Conservation (phyloP, 176 grass and related monocot species). For the Musa itinerans region DNA sequence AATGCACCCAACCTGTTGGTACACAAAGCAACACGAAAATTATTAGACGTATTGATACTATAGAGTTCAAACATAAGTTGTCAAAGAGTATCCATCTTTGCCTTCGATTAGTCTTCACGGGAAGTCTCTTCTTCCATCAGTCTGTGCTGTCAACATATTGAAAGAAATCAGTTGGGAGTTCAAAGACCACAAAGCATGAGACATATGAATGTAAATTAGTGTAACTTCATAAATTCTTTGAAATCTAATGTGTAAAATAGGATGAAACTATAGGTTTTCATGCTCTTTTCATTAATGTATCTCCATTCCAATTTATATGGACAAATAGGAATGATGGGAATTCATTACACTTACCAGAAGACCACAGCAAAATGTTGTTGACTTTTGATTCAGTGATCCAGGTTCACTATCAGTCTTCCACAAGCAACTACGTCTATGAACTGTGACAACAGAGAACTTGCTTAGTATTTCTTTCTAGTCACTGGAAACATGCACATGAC, state of each 20-base stretch:
- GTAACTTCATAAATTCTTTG: too few species aligned
- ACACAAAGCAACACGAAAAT: background rate
- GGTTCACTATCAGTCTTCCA: background rate
- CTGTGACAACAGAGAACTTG: background rate
- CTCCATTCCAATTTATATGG: background rate
- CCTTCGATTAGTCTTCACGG: too few species aligned
- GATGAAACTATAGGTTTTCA: too few species aligned
- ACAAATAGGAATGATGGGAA: background rate
- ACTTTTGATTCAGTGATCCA: background rate
- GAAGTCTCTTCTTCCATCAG: too few species aligned
- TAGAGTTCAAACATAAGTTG: too few species aligned
- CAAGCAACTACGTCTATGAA: background rate
- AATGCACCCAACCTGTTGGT: background rate
- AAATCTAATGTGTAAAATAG: too few species aligned
- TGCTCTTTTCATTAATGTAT: background rate
- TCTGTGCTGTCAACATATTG: too few species aligned
- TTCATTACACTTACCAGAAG: background rate
- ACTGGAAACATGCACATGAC: background rate
- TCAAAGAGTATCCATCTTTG: too few species aligned
- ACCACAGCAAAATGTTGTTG: background rate
- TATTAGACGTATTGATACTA: background rate
- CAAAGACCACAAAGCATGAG: too few species aligned
- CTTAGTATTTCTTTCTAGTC: background rate
- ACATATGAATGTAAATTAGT: too few species aligned
- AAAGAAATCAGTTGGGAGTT: too few species aligned